Conservation (phyloP, 164 flowering plant species). For the Dillenia suffruticosa region DNA sequence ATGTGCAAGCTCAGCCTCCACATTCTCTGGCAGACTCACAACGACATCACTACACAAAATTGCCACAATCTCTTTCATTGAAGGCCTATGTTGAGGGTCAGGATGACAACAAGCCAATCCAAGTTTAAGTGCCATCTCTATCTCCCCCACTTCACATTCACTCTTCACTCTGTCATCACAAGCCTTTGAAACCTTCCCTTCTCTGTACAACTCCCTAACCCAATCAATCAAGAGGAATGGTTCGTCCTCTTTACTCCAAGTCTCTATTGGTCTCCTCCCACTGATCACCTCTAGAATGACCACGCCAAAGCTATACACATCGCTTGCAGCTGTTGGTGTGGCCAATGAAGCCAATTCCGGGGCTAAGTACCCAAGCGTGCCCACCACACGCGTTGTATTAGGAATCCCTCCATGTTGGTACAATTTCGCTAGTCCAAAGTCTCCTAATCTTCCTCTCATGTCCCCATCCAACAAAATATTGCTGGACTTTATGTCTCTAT, state of each 20-base stretch:
- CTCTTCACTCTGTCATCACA: constrained; percentile 54
- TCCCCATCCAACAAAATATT: constrained; percentile 63
- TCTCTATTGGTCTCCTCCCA: constrained; percentile 70
- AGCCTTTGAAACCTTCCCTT: constrained; percentile 44
- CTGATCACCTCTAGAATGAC: constrained; percentile 73
- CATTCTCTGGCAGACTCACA: no score
- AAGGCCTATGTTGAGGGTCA: constrained; percentile 56
- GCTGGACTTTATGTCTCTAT: constrained; percentile 77
- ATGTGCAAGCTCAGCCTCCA: no score
- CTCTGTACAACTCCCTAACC: constrained; percentile 55
- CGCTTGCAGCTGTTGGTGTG: constrained; percentile 56
- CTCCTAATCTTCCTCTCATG: constrained; percentile 63
- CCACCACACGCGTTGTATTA: constrained; percentile 65
- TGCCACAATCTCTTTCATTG: constrained; percentile 64
- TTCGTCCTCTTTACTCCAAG: constrained; percentile 36
- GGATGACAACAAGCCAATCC: constrained; percentile 81
- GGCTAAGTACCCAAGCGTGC: constrained; percentile 83
- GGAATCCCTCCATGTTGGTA: constrained; percentile 59
- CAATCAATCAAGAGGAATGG: constrained; percentile 51
- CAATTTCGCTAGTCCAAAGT: constrained; percentile 74
- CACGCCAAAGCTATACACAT: constrained; percentile 81
- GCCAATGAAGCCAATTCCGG: constrained; percentile 60
- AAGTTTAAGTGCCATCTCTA: constrained; percentile 56
- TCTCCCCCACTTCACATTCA: constrained; percentile 45
- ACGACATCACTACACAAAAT: constrained; percentile 24